Percentiles rank a stretch among this genome's conserved stretches.
Evolutionary conservation across 495 filamentous ascomycete species (phyloP).

Genomic region (Pyrenula aspistea): DNA sequence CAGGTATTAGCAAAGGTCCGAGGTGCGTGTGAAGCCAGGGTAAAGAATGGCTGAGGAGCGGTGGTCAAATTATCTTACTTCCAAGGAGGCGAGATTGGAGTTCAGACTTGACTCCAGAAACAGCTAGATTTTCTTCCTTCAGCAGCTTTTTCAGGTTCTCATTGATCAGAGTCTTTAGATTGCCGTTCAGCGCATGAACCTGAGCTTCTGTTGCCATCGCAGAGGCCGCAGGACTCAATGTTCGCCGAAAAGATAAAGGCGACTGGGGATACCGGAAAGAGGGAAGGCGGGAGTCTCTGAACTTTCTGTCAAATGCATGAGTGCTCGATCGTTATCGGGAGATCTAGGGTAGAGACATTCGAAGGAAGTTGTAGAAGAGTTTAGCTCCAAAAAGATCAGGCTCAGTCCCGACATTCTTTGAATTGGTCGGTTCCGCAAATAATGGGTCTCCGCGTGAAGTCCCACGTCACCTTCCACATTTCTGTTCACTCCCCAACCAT

Average conservation of each 20-base stretch:
- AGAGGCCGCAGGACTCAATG: conserved; percentile 28
- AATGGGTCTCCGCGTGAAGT: too few species aligned
- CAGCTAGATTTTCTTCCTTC: conserved; percentile 51
- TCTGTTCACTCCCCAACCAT: too few species aligned
- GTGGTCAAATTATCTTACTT: conserved; percentile 41
- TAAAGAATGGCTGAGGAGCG: not conserved
- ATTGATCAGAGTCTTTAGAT: conserved; percentile 52
- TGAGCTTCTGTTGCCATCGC: conserved; percentile 14
- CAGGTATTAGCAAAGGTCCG: not conserved
- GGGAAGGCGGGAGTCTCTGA: not conserved
- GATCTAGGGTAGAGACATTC: not conserved
- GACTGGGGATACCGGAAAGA: not conserved
- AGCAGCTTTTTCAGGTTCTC: conserved; percentile 63
- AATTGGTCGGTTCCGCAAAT: not conserved
- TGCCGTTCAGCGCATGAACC: conserved; percentile 11
- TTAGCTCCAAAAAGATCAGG: not conserved
- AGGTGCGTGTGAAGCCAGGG: not conserved
- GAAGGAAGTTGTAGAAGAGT: not conserved
- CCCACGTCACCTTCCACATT: too few species aligned
- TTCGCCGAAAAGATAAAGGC: conserved; percentile 9
- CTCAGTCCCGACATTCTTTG: not conserved
- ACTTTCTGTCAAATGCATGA: not conserved
- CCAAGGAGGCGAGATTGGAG: conserved; percentile 65
- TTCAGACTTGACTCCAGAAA: conserved; percentile 69
- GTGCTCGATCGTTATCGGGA: not conserved